Percentiles rank a stretch among this genome's conserved stretches.
phyloP scores from a whole-genome alignment of 768 basidiomycete genomes.

The Chalciporus pseudorubinellus region DNA sequence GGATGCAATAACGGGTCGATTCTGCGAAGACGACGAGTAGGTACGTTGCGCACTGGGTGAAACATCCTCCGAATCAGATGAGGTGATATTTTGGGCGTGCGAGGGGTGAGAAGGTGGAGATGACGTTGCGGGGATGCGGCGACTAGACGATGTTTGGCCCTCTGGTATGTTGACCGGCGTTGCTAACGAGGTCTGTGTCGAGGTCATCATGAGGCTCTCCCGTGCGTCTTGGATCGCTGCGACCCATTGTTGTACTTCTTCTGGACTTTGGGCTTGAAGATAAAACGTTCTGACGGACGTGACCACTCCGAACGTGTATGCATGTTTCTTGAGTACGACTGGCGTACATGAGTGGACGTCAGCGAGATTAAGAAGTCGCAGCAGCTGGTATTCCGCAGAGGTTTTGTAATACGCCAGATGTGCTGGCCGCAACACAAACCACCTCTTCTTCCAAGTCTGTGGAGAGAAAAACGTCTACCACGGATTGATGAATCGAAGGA shows the following conservation, averaged over 20 bases:
- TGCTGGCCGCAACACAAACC: slow-evolving; percentile 92
- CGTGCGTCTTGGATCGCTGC: slow-evolving; percentile 74
- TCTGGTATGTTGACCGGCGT: slow-evolving; percentile 56
- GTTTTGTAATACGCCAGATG: slow-evolving; percentile 98
- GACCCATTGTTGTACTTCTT: slow-evolving; percentile 85
- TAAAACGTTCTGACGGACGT: slow-evolving; percentile 90
- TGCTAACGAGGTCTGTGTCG: slow-evolving; percentile 52
- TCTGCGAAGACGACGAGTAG: slow-evolving; percentile 46
- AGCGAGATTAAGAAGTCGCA: slow-evolving; percentile 80
- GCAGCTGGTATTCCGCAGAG: slow-evolving; percentile 89
- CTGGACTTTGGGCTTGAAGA: slow-evolving; percentile 69
- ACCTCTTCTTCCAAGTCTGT: slow-evolving; percentile 98
- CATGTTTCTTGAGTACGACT: slow-evolving; percentile 85
- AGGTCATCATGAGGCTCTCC: slow-evolving; percentile 58
- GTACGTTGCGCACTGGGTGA: slow-evolving; percentile 45
- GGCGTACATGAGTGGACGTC: slow-evolving; percentile 89
- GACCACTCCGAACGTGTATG: slow-evolving; percentile 88
- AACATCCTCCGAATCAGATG: slow-evolving; percentile 78
- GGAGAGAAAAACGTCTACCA: slow-evolving; percentile 1
- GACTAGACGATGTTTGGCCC: slow-evolving; percentile 27
- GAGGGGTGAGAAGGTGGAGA: slow-evolving; percentile 47
- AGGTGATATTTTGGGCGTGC: slow-evolving; percentile 54
- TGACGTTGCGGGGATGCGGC: slow-evolving; percentile 38
- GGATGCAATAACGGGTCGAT: slow-evolving; percentile 36
- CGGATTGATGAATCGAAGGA: not conserved